Percentiles rank a stretch among this genome's conserved stretches.
These are phyloP conservation scores for Mycena epipterygia DNA, from an alignment of 768 basidiomycete species.

Conservation along the genomic window DNA sequence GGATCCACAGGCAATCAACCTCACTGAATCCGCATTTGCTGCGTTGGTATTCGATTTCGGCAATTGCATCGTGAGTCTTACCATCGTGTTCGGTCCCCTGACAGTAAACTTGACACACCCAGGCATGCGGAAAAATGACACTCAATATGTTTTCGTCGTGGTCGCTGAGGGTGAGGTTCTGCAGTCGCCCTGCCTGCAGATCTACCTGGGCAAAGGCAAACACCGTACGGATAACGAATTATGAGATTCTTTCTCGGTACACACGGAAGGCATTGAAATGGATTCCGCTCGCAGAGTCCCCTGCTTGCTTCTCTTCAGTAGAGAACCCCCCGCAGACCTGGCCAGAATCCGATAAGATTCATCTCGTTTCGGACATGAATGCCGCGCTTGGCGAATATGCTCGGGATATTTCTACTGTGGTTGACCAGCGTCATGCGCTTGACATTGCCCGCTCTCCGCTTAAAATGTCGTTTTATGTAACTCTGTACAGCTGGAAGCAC, in stretches of 20 bases:
- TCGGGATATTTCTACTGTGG: neutral
- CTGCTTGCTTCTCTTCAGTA: constrained; percentile 18
- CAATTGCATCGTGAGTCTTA: constrained; percentile 62
- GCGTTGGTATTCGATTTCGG: constrained; percentile 74
- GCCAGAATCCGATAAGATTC: constrained; percentile 24
- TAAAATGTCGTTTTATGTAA: constrained; percentile 40
- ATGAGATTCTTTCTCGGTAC: neutral
- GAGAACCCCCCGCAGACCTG: constrained; percentile 4
- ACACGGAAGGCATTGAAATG: constrained; percentile 26
- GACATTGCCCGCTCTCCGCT: constrained; percentile 25
- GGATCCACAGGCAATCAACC: constrained; percentile 46
- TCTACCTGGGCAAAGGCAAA: neutral
- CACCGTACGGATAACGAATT: neutral
- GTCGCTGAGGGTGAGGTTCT: constrained; percentile 61
- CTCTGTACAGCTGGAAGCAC: constrained; percentile 45
- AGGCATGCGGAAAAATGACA: constrained; percentile 57
- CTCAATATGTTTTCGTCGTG: constrained; percentile 61
- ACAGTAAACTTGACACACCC: neutral
- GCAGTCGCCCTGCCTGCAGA: constrained; percentile 41
- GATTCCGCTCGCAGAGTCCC: constrained; percentile 34
- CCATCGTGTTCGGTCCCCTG: neutral
- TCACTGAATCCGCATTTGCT: constrained; percentile 70
- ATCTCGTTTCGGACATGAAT: constrained; percentile 12
- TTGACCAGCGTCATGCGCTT: constrained; percentile 18
- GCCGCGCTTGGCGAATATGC: constrained; percentile 26